These are phyloP conservation scores for Phytophthora hybrid DNA, from an alignment of 352 stramenopile genomes.

Conservation along the genomic window DNA sequence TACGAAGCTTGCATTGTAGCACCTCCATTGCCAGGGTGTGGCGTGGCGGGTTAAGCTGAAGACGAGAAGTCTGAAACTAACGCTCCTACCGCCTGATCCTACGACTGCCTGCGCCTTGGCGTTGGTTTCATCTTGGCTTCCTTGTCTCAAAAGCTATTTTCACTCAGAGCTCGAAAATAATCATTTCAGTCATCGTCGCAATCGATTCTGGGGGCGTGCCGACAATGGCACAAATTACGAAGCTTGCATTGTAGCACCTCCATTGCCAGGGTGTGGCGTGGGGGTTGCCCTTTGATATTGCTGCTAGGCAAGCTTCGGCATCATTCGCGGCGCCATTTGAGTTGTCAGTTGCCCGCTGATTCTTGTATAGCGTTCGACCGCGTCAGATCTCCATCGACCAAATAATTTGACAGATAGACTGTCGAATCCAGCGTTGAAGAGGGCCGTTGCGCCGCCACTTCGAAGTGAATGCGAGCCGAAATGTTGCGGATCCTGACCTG, in stretches of 20 bases:
- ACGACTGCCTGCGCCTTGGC: too few species aligned
- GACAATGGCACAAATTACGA: background rate
- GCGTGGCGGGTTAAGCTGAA: too few species aligned
- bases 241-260: conserved; percentile 5
- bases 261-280: conserved; percentile 8
- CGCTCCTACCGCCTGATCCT: too few species aligned
- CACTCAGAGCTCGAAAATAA: too few species aligned
- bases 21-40: too few species aligned
- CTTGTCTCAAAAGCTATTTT: too few species aligned
- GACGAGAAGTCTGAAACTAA: too few species aligned
- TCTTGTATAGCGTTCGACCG: conserved; percentile 5
- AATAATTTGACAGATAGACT: conserved; percentile 3
- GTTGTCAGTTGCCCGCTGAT: background rate
- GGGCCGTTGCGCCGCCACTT: conserved; percentile 10
- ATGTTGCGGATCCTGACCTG: background rate
- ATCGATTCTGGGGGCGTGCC: conserved; percentile 4
- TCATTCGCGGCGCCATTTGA: background rate
- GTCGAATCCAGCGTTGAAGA: conserved; percentile 13
- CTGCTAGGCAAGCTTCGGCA: background rate
- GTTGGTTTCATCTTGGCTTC: too few species aligned
- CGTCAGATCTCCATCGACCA: conserved; percentile 7
- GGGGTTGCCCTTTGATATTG: background rate
- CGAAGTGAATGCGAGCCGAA: too few species aligned
- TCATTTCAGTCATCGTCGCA: background rate
- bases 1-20: too few species aligned